Evolutionary conservation across 2,329 filamentous ascomycete genomes (phyloP), one percentile per base, ranked within the genome.

Genomic region (Lecanicillium sp.): DNA sequence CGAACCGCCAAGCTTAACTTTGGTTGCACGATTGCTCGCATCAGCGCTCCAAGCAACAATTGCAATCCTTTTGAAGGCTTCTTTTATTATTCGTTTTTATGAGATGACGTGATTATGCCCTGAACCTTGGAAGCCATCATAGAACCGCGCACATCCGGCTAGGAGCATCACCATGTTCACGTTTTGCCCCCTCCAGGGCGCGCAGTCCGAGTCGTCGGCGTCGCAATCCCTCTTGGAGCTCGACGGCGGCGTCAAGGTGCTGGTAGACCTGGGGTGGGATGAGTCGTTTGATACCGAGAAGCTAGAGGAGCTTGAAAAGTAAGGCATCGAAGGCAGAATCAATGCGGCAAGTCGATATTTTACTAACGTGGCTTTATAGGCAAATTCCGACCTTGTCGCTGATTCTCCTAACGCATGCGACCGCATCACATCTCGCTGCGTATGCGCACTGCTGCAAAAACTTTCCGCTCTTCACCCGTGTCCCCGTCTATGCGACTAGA

Each of bases 391-490:
- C 90, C 0, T 73, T 98, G 31, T 96, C 92, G 3, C 73, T 98
- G 50, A 83, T 98, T 52, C 84, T 98, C 29, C 75, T 98, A 48
- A 98, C 92, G 1, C 92, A 98, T 60, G 85, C 92, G 45, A 98
- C 90, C 1, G 76, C 86, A 37, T 80, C 86, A 37, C 92, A 98
- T 64, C 75, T 98, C 41, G 90, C 86, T 49, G 92, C 92, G 43
- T 95, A 86, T 59, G 89, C 86, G 31, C 89, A 96, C 60, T 95
- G 89, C 68, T 96, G 92, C 79, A 95, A 95, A 62, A 83, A 95
- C 60, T 84, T 96, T 46, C 88, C 92, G 33, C 72, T 86, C 33
- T 98, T 98, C 63, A 83, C 82, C 9, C 82, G 88, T 54, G 88
- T 98, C 44, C 92, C 92, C 29, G 80, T 95, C 42, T 98, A 95